Evolutionary conservation across 2,329 filamentous ascomycete genomes (phyloP).

Genomic region (Chaetothyriales sp.): DNA sequence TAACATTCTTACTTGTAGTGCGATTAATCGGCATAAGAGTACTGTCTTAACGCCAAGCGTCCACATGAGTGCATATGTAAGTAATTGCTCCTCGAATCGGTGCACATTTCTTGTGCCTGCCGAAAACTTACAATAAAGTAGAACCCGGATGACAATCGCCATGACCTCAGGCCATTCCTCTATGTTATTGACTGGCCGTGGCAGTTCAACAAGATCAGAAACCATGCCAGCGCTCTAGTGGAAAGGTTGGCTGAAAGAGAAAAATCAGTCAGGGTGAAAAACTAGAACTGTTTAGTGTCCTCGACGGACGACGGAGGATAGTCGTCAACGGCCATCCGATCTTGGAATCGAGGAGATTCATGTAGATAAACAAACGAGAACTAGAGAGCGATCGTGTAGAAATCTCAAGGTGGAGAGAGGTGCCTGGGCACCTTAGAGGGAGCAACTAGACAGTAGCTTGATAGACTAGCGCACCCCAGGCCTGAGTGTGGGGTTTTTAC

Average conservation of each 20-base stretch:
- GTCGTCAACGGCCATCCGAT: no score
- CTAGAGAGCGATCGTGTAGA: no score
- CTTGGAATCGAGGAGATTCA: no score
- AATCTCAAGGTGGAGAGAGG: no score
- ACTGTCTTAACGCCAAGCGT: constrained; percentile 46
- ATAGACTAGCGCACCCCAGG: no score
- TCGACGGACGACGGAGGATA: no score
- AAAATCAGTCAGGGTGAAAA: not conserved
- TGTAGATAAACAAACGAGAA: no score
- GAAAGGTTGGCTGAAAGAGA: not conserved
- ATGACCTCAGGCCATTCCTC: constrained; percentile 44
- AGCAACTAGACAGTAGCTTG: no score
- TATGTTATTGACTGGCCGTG: constrained; percentile 21
- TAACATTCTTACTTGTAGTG: constrained; percentile 31
- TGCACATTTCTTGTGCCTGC: not conserved
- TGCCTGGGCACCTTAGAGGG: no score
- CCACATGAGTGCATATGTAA: constrained; percentile 29
- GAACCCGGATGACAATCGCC: constrained; percentile 44
- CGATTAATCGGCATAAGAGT: constrained; percentile 53
- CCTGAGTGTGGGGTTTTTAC: no score
- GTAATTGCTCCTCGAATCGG: not conserved
- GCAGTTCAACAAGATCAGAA: constrained; percentile 3
- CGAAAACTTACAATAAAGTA: constrained; percentile 30
- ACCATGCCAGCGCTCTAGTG: not conserved
- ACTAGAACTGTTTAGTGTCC: not conserved